Evolutionary conservation across 1,284 basidiomycete species (phyloP).

Genomic region (Puccinia hordei): DNA sequence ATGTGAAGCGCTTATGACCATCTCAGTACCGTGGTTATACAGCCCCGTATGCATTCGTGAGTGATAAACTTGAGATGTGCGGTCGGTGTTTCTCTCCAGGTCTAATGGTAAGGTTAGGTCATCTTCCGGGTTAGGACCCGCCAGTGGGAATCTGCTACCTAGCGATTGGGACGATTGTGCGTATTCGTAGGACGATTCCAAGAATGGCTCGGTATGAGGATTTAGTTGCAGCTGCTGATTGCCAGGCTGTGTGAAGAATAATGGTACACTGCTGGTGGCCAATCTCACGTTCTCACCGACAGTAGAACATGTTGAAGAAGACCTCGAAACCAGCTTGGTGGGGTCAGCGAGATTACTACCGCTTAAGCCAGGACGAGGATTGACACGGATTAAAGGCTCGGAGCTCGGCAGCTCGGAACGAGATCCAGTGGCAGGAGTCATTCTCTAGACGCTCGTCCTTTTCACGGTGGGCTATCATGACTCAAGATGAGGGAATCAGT

Average conservation of each 20-base stretch:
- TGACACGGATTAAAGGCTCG: not conserved
- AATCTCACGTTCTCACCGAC: not conserved
- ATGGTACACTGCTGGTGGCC: not conserved
- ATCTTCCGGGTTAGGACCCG: not conserved
- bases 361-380: conserved; percentile 17
- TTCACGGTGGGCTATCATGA: not conserved
- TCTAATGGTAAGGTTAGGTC: conserved; percentile 27
- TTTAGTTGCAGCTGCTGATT: conserved; percentile 2
- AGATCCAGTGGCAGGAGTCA: conserved; percentile 21
- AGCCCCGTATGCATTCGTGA: not conserved
- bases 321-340: conserved; percentile 18
- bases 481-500: too few species aligned
- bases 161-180: not conserved
- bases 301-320: conserved; percentile 7
- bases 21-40: not conserved
- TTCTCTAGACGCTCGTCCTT: conserved; percentile 4
- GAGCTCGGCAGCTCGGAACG: conserved; percentile 29
- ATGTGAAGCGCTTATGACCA: conserved; percentile 36
- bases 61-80: not conserved
- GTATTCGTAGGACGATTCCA: not conserved
- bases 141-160: not conserved
- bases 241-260: not conserved
- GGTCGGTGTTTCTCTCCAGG: conserved; percentile 1
- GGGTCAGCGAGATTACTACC: not conserved
- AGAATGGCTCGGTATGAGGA: not conserved